Conservation (phyloP, 2,329 filamentous ascomycete genomes). For the Fusarium mundagurra region DNA sequence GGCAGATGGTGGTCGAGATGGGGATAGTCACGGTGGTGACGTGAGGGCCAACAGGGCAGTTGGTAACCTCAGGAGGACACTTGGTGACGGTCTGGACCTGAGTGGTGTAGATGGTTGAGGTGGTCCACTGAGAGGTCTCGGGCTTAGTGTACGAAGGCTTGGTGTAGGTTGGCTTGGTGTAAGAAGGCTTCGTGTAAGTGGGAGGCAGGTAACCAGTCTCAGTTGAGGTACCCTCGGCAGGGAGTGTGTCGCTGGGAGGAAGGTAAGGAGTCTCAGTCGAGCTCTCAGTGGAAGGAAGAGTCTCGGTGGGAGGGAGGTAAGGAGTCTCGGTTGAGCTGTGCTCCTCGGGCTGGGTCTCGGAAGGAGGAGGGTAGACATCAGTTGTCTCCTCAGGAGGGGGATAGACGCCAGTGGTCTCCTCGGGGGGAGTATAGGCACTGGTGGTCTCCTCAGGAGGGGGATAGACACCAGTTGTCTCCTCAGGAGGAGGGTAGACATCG, state of each 20-base stretch:
- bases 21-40: neutral
- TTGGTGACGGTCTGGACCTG: conserved; percentile 18
- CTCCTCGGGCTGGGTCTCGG: neutral
- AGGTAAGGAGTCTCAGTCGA: neutral
- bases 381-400: neutral
- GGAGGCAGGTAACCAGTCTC: neutral
- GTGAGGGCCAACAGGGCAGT: conserved; percentile 4
- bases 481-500: neutral
- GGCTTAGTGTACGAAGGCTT: conserved; percentile 17
- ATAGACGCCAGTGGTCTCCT: neutral
- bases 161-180: conserved; percentile 8
- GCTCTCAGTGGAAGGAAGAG: neutral
- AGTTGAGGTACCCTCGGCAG: neutral
- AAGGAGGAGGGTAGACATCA: neutral
- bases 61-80: conserved; percentile 15
- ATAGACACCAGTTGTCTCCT: neutral
- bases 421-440: neutral
- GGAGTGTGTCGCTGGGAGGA: neutral
- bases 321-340: neutral
- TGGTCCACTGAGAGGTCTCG: conserved; percentile 21
- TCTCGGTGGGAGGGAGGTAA: neutral
- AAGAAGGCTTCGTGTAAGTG: conserved; percentile 2
- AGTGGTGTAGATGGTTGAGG: conserved; percentile 35
- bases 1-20: neutral
- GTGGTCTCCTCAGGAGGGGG: conserved; percentile 3